These are phyloP conservation scores for Bocquillonia castaneifolia DNA, from an alignment of 441 rosid genomes.

Conservation along the genomic window DNA sequence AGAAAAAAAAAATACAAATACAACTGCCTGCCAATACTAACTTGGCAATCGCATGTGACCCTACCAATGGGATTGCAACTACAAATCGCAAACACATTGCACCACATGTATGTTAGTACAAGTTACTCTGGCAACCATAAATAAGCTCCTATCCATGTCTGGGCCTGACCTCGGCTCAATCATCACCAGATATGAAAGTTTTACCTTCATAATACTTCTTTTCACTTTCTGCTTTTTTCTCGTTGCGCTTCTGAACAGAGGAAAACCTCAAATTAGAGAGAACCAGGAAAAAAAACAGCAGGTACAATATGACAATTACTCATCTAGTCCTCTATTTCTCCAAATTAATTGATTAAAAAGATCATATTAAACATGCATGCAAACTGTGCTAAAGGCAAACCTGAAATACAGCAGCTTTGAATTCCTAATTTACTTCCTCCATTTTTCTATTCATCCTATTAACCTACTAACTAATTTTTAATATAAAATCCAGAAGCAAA, in stretches of 20 bases:
- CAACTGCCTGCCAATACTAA: conserved; percentile 15
- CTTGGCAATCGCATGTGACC: conserved; percentile 21
- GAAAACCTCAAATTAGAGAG: neutral
- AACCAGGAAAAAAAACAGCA: neutral
- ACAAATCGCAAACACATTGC: conserved; percentile 11
- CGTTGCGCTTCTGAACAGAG: conserved; percentile 55
- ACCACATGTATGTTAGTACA: conserved; percentile 13
- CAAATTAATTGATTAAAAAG: neutral
- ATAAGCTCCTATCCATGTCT: neutral
- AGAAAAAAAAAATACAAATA: conserved; percentile 7
- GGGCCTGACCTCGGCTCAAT: conserved; percentile 30
- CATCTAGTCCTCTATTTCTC: neutral
- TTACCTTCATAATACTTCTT: conserved; percentile 53
- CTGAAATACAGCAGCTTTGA: neutral
- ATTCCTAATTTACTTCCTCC: neutral
- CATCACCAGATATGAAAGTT: conserved; percentile 41
- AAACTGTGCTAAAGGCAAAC: neutral
- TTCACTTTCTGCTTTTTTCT: conserved; percentile 57
- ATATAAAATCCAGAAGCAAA: conserved; percentile 2
- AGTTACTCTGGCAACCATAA: conserved; percentile 5
- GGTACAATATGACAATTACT: no score
- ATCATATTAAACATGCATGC: neutral
- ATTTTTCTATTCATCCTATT: neutral
- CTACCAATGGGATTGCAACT: conserved; percentile 2
- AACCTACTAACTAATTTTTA: neutral